Percentiles rank a stretch among this genome's conserved stretches.
These are phyloP conservation scores for Rutstroemia sp. DNA, from an alignment of 2,329 filamentous ascomycete genomes.

Conservation along the genomic window DNA sequence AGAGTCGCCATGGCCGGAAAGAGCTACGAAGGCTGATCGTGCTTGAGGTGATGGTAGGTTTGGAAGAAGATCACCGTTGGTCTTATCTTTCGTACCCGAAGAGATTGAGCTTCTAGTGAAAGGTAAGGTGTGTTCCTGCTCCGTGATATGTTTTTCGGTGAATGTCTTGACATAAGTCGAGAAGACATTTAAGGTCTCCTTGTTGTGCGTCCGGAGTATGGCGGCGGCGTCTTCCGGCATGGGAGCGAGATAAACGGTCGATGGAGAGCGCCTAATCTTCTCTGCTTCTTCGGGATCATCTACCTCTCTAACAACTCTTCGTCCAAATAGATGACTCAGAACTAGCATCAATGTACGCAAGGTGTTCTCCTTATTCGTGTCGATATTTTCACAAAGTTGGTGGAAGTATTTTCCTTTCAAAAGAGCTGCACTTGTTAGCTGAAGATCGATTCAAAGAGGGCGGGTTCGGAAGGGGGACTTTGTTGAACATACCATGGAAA, in stretches of 20 bases:
- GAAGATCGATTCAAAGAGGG: constrained; percentile 4
- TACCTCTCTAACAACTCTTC: constrained; percentile 43
- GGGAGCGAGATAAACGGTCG: constrained; percentile 56
- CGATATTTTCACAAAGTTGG: constrained; percentile 50
- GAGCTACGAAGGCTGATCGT: constrained; percentile 62
- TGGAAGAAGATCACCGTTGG: constrained; percentile 17
- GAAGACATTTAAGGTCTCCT: constrained; percentile 54
- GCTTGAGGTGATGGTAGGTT: constrained; percentile 38
- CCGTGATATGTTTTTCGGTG: constrained; percentile 49
- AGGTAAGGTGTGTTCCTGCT: constrained; percentile 25
- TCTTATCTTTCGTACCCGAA: neutral
- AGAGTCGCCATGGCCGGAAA: constrained; percentile 59
- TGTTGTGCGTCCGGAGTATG: constrained; percentile 55
- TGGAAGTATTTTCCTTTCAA: constrained; percentile 66
- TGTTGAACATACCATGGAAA: constrained; percentile 49
- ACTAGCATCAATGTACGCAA: constrained; percentile 59
- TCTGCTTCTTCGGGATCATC: constrained; percentile 42
- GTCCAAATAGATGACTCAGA: constrained; percentile 63
- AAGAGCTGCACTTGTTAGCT: constrained; percentile 36
- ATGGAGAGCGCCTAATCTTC: constrained; percentile 49
- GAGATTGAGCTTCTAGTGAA: constrained; percentile 25
- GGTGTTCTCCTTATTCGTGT: constrained; percentile 40
- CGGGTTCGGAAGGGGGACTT: neutral
- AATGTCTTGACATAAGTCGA: constrained; percentile 63
- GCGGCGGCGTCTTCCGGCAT: constrained; percentile 50